Base-by-base conservation (phyloP, 2,329 filamentous ascomycete species). In the Aureobasidium sp. region DNA sequence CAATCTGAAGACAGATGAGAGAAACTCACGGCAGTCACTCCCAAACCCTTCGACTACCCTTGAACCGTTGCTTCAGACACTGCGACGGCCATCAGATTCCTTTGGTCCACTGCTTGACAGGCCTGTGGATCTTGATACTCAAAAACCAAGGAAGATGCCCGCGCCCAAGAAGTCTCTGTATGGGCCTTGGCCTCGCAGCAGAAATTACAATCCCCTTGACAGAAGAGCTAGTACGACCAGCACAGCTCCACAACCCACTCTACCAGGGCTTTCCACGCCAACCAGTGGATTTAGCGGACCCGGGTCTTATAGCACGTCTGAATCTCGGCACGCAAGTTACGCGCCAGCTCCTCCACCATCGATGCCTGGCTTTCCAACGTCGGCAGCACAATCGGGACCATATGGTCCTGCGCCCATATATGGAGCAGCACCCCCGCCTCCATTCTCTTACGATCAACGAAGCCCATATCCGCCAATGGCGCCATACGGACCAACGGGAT, bases 81-180 rank as follows among this genome's bases (percentile, higher is more conserved):
- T 55, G 16, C 32, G 53, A 38, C 51, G 32, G 8, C 37, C 45
- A 6, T 51, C 45, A 2, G 53, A 55, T 32, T 51, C 45, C 14
- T 51, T 50, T 24, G 53, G 53, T 10, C 32, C 35, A 19, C n/a
- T 55, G 19, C 38, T 44, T 17, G 30, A 55, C 16, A 39, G 47
- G n/a, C 25, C 27, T 14, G 37, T 19, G 10, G 32, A 51, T 42
- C 8, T 37, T 7, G 42, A 55, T 6, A 8, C 14, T 3, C 12
- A 14, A 7, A 38, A 34, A 19, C 25, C 25, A 25, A 32, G 38
- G 7, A 55, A 55, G 45, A 25, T 17, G 27, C 35, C 29, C 22
- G 38, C 53, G 27, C 53, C 53, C 14, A 55, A 55, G 39, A 49
- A 40, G 14, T 55, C 53, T 25, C 12, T 55, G 11, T 49, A 38